A percentile compares a stretch with the other conserved stretches of the same genome.
phyloP scores from a whole-genome alignment of 371 early-diverging fungal species.

The Zancudomyces culisetae region DNA sequence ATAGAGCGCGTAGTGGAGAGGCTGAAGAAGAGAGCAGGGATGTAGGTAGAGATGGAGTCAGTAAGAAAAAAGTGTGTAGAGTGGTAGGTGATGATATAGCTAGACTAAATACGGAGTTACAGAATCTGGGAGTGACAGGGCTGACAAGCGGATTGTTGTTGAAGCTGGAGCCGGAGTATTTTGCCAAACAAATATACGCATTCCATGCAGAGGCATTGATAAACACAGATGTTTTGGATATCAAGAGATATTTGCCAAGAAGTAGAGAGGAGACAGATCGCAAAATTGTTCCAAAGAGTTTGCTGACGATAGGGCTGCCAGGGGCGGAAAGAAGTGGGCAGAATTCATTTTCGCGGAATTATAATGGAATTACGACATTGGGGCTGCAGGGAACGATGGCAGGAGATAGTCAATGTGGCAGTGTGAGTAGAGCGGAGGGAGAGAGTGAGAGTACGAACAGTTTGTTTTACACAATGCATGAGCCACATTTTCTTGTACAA shows the following conservation, averaged over 20 bases:
- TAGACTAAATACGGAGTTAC: conserved; percentile 8
- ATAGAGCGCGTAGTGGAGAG: neutral
- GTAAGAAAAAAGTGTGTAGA: neutral
- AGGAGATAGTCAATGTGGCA: neutral
- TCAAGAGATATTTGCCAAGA: conserved; percentile 13
- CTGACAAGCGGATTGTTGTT: conserved; percentile 42
- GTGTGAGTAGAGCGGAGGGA: neutral
- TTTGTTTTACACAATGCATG: conserved; percentile 18
- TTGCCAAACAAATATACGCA: conserved; percentile 50
- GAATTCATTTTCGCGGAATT: neutral
- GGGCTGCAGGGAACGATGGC: neutral
- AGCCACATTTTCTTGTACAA: conserved; percentile 47
- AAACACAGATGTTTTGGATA: conserved; percentile 11
- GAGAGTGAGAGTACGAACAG: conserved; percentile 3
- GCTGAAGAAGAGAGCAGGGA: neutral
- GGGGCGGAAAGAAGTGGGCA: neutral
- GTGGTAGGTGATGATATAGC: neutral
- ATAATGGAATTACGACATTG: too few species aligned
- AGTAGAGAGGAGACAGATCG: conserved; percentile 16
- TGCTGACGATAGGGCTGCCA: conserved; percentile 13
- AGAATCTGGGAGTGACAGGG: conserved; percentile 25
- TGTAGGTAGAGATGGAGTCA: neutral
- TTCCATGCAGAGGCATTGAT: conserved; percentile 30
- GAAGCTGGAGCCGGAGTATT: conserved; percentile 32
- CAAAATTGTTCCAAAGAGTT: conserved; percentile 8